phyloP scores from a whole-genome alignment of 2,329 filamentous ascomycete genomes.

The Mycosphaerelloides madeirae region DNA sequence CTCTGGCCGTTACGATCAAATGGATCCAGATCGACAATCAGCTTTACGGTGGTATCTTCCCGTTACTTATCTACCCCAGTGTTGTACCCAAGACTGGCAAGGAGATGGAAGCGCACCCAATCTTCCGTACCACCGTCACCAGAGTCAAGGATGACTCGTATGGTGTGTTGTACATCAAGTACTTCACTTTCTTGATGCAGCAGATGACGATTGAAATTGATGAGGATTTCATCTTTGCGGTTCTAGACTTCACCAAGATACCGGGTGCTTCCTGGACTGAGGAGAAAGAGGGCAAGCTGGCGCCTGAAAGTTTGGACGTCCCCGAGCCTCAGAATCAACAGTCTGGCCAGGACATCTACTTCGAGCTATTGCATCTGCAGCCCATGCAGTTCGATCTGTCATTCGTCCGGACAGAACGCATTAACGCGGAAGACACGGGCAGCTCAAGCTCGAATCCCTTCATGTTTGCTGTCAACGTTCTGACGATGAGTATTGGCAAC shows the following conservation, averaged over 20 bases:
- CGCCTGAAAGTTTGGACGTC: constrained; percentile 83
- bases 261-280: constrained; percentile 85
- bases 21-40: constrained; percentile 99
- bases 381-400: constrained; percentile 97
- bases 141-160: constrained; percentile 98
- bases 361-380: constrained; percentile 92
- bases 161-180: constrained; percentile 96
- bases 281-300: constrained; percentile 76
- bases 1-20: constrained; percentile 82
- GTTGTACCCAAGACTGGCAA: constrained; percentile 96
- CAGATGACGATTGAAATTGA: constrained; percentile 98
- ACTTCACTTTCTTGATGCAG: constrained; percentile 86
- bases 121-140: constrained; percentile 85
- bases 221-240: constrained; percentile 94
- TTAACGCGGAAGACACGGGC: constrained; percentile 93
- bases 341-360: constrained; percentile 90
- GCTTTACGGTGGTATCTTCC: constrained; percentile 95
- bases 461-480: constrained; percentile 97
- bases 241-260: constrained; percentile 91
- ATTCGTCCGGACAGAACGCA: constrained; percentile 91
- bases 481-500: constrained; percentile 99
- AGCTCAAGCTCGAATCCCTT: constrained; percentile 79
- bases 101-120: constrained; percentile 93
- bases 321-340: constrained; percentile 85
- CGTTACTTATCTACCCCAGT: constrained; percentile 92